Conservation (phyloP, 179 eudicot species). For the Silene noctiflora region DNA sequence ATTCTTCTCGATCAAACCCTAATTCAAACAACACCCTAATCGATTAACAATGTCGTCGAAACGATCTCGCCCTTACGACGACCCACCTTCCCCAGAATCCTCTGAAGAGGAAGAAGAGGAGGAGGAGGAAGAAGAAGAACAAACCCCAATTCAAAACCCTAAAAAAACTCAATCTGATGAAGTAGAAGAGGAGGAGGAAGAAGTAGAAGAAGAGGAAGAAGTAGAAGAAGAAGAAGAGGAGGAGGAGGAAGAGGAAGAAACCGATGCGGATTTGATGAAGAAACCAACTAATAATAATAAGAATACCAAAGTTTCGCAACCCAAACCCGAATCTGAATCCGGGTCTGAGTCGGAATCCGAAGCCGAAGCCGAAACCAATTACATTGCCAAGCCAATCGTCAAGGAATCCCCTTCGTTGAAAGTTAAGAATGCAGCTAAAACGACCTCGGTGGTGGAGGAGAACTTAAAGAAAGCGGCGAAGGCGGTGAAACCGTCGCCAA, state of each 20-base stretch:
- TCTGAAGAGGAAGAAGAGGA: background rate
- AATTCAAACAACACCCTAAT: background rate
- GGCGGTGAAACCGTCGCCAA: background rate
- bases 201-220: background rate
- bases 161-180: background rate
- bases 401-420: background rate
- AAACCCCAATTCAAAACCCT: background rate
- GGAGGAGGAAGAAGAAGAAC: background rate
- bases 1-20: background rate
- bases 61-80: conserved; percentile 11
- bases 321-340: background rate
- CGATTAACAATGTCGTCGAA: background rate
- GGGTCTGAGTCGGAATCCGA: background rate
- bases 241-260: background rate
- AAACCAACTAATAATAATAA: background rate
- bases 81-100: conserved; percentile 9
- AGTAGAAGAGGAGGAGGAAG: background rate
- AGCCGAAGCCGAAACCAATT: background rate
- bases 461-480: background rate
- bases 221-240: background rate
- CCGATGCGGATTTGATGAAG: background rate
- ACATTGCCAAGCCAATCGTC: background rate
- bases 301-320: background rate
- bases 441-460: background rate
- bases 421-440: background rate